phyloP scores from a whole-genome alignment of 768 basidiomycete genomes.

The Mycena venus region DNA sequence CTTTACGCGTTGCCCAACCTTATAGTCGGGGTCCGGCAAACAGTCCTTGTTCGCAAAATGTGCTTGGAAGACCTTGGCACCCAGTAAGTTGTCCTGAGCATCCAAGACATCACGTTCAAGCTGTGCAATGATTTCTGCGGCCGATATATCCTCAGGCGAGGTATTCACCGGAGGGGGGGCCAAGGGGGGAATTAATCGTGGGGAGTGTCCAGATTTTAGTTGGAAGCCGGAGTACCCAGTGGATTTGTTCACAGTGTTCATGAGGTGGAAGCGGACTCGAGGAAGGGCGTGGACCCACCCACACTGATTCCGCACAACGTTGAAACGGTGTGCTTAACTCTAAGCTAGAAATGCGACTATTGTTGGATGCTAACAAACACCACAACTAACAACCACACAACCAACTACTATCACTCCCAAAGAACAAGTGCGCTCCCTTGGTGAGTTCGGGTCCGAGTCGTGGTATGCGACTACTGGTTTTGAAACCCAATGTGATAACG shows the following conservation, averaged over 20 bases:
- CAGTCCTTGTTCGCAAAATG: constrained; percentile 37
- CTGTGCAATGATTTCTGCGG: constrained; percentile 6
- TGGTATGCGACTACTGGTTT: no score
- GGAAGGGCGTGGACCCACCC: constrained; percentile 47
- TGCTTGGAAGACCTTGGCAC: no score
- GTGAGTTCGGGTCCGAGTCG: no score
- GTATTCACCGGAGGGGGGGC: constrained; percentile 13
- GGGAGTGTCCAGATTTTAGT: constrained; percentile 38
- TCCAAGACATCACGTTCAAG: constrained; percentile 33
- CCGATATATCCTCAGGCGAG: constrained; percentile 26
- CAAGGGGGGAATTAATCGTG: constrained; percentile 41
- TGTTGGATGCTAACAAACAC: no score
- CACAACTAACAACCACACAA: no score
- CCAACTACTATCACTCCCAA: no score
- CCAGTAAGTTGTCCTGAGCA: constrained; percentile 43
- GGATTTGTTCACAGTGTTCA: constrained; percentile 45
- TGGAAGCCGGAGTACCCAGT: constrained; percentile 51
- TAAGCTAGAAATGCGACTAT: no score
- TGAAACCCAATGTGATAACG: no score
- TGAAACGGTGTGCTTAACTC: no score
- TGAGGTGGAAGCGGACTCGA: constrained; percentile 45
- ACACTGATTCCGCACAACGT: constrained; percentile 47
- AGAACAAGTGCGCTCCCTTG: no score
- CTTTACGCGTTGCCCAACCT: constrained; percentile 44
- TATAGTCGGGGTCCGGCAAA: constrained; percentile 29